phyloP scores from a whole-genome alignment of 2,329 filamentous ascomycete genomes.

The Trichoderma brevicompactum region DNA sequence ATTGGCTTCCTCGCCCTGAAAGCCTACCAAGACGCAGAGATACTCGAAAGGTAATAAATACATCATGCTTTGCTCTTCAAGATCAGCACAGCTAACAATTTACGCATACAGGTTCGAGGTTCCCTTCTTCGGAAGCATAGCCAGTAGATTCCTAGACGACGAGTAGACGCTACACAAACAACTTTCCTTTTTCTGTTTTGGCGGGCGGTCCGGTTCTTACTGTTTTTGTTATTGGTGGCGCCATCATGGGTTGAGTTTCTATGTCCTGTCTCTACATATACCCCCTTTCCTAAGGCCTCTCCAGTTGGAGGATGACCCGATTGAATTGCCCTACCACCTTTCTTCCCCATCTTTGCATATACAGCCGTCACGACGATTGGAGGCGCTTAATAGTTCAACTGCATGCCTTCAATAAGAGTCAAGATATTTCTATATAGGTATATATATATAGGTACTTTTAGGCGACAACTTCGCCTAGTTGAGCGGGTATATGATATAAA shows the following conservation, averaged over 20 bases:
- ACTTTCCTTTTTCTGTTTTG: not conserved
- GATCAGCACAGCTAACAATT: not conserved
- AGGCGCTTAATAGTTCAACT: not conserved
- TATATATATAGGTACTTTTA: not conserved
- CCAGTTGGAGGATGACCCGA: not conserved
- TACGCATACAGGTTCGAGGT: slow-evolving; percentile 70
- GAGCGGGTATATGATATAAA: slow-evolving; percentile 3
- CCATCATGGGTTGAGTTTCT: not conserved
- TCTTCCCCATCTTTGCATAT: not conserved
- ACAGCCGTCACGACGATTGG: not conserved
- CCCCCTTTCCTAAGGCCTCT: slow-evolving; percentile 2
- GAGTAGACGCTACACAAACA: slow-evolving; percentile 51
- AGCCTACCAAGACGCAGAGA: slow-evolving; percentile 82
- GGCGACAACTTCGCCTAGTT: not conserved
- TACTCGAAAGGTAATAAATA: slow-evolving; percentile 58
- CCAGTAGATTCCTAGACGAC: slow-evolving; percentile 88
- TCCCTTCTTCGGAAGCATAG: slow-evolving; percentile 82
- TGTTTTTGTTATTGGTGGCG: slow-evolving; percentile 9
- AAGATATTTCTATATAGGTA: not conserved
- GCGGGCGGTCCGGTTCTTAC: not conserved
- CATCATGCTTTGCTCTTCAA: not conserved
- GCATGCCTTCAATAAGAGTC: not conserved
- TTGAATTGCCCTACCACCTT: not conserved
- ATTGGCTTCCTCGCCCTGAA: slow-evolving; percentile 77
- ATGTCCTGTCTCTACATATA: slow-evolving; percentile 25